phyloP scores from a whole-genome alignment of 495 filamentous ascomycete genomes.

The Xylaria acuta region DNA sequence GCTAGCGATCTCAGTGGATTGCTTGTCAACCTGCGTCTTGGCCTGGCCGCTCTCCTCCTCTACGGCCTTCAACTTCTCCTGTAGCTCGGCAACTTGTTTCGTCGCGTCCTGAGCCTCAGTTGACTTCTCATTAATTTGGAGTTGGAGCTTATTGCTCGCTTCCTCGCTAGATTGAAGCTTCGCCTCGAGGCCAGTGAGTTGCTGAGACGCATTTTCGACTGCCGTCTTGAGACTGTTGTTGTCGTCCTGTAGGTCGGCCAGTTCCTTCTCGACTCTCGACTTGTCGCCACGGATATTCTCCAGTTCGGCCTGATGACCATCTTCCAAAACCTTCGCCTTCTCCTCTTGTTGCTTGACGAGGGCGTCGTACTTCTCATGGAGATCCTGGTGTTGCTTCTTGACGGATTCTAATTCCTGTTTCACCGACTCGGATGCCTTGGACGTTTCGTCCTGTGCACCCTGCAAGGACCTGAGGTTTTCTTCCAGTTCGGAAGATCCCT shows the following conservation, averaged over 20 bases:
- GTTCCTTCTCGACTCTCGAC: constrained; percentile 12
- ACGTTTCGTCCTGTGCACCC: background rate
- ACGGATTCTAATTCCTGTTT: constrained; percentile 13
- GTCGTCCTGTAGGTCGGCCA: background rate
- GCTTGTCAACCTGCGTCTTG: constrained; percentile 2
- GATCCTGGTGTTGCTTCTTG: background rate
- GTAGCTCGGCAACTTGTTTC: constrained; percentile 21
- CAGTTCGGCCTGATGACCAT: background rate
- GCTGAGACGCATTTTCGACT: constrained; percentile 3
- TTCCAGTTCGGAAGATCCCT: constrained; percentile 10
- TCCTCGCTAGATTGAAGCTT: constrained; percentile 19
- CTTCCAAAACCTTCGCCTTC: background rate
- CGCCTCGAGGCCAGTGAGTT: constrained; percentile 13
- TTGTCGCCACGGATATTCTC: background rate
- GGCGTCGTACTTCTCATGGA: constrained; percentile 14
- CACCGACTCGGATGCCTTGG: background rate
- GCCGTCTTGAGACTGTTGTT: constrained; percentile 14
- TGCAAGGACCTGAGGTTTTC: constrained; percentile 2
- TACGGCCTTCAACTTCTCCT: constrained; percentile 22
- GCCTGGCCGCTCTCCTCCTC: constrained; percentile 20
- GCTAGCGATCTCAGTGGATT: too few species aligned
- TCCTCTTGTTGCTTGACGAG: constrained; percentile 5
- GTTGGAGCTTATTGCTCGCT: constrained; percentile 8
- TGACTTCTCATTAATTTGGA: constrained; percentile 10
- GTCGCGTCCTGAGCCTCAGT: constrained; percentile 13